Evolutionary conservation across 1,284 basidiomycete genomes (phyloP).

Genomic region (Cryptococcus floricola): DNA sequence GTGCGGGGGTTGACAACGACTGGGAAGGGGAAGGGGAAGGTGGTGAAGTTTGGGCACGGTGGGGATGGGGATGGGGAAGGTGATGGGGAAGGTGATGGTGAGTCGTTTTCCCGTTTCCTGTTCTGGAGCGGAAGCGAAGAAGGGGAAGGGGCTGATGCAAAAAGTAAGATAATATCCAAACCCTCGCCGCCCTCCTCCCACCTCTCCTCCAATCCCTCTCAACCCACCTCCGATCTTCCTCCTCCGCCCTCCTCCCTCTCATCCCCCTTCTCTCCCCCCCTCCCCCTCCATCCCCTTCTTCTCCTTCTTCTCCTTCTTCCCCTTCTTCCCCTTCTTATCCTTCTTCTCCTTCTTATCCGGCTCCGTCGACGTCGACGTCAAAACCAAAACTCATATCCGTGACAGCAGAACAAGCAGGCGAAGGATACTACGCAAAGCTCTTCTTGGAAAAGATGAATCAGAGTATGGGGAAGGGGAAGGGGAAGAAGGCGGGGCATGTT

Average conservation of each 20-base stretch:
- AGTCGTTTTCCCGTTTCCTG: not conserved
- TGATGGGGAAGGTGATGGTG: not conserved
- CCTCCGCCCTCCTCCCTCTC: not conserved
- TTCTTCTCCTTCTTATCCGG: too few species aligned
- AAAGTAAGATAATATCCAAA: not conserved
- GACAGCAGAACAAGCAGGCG: too few species aligned
- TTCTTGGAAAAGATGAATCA: too few species aligned
- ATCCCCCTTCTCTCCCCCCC: not conserved
- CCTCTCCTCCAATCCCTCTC: not conserved
- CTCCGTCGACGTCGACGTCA: too few species aligned
- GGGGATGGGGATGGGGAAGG: not conserved
- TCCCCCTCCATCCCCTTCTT: not conserved
- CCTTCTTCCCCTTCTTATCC: too few species aligned
- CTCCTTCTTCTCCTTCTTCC: too few species aligned
- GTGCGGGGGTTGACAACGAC: not conserved
- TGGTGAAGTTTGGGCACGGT: not conserved
- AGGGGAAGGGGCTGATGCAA: too few species aligned
- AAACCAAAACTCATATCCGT: not conserved
- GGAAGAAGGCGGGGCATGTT: too few species aligned
- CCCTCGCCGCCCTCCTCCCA: not conserved
- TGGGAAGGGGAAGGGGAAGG: too few species aligned
- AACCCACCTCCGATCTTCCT: not conserved
- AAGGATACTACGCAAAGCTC: too few species aligned
- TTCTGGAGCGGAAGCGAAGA: not conserved
- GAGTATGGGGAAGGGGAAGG: too few species aligned